Conservation (phyloP, 2,329 filamentous ascomycete species). For the Diaporthe sp. region DNA sequence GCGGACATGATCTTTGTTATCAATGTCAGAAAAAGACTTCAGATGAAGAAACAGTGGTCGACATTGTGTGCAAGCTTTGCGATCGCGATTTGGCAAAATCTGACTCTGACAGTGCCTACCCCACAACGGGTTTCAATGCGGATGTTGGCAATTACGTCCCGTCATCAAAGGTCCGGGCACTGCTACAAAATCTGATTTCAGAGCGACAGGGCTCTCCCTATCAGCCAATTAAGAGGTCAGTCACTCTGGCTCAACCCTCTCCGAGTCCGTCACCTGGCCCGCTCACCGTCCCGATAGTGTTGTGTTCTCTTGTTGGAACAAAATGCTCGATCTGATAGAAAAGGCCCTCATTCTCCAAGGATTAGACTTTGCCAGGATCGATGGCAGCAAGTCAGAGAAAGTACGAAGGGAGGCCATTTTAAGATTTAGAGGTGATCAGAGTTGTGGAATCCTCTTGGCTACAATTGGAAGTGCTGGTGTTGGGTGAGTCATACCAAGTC, state of each 20-base stretch:
- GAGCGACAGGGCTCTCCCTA: not conserved
- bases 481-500: not conserved
- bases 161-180: not conserved
- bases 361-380: not conserved
- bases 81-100: not conserved
- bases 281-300: not conserved
- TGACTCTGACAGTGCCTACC: no score
- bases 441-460: not conserved
- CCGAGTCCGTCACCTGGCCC: no score
- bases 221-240: not conserved
- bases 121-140: no score
- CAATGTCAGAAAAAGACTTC: not conserved
- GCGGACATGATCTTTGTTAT: not conserved
- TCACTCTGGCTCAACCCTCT: no score
- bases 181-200: not conserved
- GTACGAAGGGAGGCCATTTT: not conserved
- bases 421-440: not conserved
- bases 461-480: constrained; percentile 22
- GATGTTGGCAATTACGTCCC: not conserved
- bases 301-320: not conserved
- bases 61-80: not conserved
- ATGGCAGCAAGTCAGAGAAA: not conserved
- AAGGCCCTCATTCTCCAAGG: not conserved
- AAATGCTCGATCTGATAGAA: constrained; percentile 12
- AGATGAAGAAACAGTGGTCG: not conserved